Conservation (phyloP, 352 stramenopile species). For the Pythium oligandrum region DNA sequence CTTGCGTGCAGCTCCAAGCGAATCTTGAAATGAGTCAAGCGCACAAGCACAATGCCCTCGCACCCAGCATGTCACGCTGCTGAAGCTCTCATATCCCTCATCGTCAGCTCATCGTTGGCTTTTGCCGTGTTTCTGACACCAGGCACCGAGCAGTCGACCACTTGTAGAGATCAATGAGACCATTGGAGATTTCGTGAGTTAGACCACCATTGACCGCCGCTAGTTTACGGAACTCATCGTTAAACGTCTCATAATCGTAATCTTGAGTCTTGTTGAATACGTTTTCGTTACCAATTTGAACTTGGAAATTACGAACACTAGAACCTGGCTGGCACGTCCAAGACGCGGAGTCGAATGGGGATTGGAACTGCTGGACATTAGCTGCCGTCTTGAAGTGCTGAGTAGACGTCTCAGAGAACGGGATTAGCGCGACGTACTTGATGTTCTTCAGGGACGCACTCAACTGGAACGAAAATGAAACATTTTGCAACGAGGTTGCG, state of each 20-base stretch:
- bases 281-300: too few species aligned
- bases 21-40: too few species aligned
- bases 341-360: conserved; percentile 17
- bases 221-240: conserved; percentile 18
- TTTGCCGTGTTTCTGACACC: too few species aligned
- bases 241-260: conserved; percentile 19
- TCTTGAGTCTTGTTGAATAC: conserved; percentile 20
- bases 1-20: too few species aligned
- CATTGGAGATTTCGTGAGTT: conserved; percentile 17
- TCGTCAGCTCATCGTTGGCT: too few species aligned
- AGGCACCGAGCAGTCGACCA: conserved; percentile 9
- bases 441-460: conserved; percentile 16
- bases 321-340: conserved; percentile 21
- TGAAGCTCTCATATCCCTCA: too few species aligned
- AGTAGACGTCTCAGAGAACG: conserved; percentile 13
- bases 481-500: conserved; percentile 14
- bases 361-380: conserved; percentile 12
- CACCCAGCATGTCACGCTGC: too few species aligned
- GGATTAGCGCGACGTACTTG: conserved; percentile 16
- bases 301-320: conserved; percentile 13
- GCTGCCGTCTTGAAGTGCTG: conserved; percentile 6
- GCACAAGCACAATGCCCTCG: too few species aligned
- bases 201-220: conserved; percentile 22
- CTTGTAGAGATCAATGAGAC: conserved; percentile 17
- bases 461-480: conserved; percentile 15